Evolutionary conservation across 148 eudicot genomes (phyloP).

Genomic region (Arbutus unedo): DNA sequence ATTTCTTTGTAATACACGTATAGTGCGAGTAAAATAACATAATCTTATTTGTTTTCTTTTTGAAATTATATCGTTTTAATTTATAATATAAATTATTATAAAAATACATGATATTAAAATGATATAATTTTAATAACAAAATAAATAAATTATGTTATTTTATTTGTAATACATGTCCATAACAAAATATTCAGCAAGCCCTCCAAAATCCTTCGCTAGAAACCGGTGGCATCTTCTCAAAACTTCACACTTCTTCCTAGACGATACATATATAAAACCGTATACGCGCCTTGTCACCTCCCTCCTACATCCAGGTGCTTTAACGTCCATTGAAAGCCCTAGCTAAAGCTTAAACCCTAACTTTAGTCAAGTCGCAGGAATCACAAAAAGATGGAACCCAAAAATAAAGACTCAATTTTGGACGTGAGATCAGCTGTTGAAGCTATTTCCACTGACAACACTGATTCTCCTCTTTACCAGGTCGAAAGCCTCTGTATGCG

Average conservation of each 20-base stretch:
- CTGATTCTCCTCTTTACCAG: conserved; percentile 66
- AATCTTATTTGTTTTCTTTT: too few species aligned
- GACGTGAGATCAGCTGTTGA: conserved; percentile 76
- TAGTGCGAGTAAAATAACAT: too few species aligned
- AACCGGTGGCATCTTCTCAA: not conserved
- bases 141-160: too few species aligned
- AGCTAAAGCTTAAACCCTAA: conserved; percentile 1
- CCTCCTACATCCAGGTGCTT: not conserved
- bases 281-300: not conserved
- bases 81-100: too few species aligned
- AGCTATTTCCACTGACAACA: conserved; percentile 54
- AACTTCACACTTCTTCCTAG: not conserved
- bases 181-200: too few species aligned
- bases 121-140: too few species aligned
- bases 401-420: conserved; percentile 33
- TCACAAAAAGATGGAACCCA: conserved; percentile 27
- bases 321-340: not conserved
- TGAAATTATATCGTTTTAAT: too few species aligned
- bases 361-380: not conserved
- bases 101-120: too few species aligned
- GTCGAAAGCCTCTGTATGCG: conserved; percentile 94
- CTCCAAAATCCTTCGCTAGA: too few species aligned
- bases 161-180: too few species aligned
- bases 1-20: too few species aligned
- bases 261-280: not conserved